Evolutionary conservation across 257 asterid species (phyloP).

Genomic region (Handroanthus guayacan): DNA sequence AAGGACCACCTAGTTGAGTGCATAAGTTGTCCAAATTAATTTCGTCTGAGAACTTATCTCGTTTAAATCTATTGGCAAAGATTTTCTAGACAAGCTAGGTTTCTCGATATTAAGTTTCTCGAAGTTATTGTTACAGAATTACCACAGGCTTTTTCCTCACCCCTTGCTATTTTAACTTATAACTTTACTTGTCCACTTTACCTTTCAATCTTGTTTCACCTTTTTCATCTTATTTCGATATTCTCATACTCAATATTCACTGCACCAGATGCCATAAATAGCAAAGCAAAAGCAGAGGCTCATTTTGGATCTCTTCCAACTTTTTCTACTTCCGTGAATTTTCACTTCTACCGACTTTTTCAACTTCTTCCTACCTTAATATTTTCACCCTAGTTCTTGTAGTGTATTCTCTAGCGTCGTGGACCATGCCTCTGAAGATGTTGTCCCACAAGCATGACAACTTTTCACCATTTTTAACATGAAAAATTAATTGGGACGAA

Average conservation of each 20-base stretch:
- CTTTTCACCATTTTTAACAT: not conserved
- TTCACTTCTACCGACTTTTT: not conserved
- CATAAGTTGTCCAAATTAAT: constrained; percentile 27
- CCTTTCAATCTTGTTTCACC: constrained; percentile 31
- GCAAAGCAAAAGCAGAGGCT: not conserved
- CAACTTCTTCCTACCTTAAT: not conserved
- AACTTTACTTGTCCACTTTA: constrained; percentile 9
- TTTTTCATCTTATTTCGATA: constrained; percentile 34
- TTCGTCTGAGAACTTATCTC: constrained; percentile 12
- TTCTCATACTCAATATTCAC: constrained; percentile 34
- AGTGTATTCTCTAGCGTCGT: not conserved
- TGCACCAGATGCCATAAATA: constrained; percentile 27
- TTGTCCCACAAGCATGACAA: not conserved
- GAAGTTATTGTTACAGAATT: constrained; percentile 4
- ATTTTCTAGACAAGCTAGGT: constrained; percentile 10
- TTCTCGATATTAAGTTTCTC: constrained; percentile 16
- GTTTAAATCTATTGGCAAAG: constrained; percentile 25
- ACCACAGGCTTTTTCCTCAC: not conserved
- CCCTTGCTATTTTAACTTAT: constrained; percentile 35
- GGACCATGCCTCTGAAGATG: not conserved
- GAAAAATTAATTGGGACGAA: too few species aligned
- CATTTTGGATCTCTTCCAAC: constrained; percentile 18
- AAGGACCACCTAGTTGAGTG: constrained; percentile 41
- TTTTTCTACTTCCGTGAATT: constrained; percentile 27
- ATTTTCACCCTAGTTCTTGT: not conserved